These are phyloP conservation scores for Fusarium incarnatum DNA, from an alignment of 2,329 filamentous ascomycete genomes.

Conservation along the genomic window DNA sequence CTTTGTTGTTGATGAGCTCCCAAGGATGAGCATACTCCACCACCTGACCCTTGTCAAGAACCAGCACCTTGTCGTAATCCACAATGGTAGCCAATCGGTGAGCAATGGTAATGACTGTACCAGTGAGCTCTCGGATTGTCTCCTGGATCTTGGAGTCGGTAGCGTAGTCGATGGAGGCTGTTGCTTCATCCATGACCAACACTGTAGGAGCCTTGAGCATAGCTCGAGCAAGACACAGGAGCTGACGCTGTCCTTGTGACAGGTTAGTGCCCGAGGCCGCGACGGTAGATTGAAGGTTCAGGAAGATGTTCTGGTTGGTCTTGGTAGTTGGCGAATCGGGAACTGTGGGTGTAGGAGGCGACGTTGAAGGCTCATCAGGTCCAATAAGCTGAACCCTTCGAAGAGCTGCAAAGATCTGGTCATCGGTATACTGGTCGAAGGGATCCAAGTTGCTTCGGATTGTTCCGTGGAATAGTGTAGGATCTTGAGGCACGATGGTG, in stretches of 20 bases:
- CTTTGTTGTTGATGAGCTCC: conserved; percentile 78
- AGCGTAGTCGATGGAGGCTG: conserved; percentile 95
- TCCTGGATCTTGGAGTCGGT: conserved; percentile 97
- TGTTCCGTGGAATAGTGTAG: conserved; percentile 92
- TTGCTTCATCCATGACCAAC: conserved; percentile 99
- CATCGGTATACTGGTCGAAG: conserved; percentile 88
- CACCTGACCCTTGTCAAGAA: conserved; percentile 88
- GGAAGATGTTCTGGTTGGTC: conserved; percentile 95
- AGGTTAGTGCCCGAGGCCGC: conserved; percentile 93
- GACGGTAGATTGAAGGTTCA: conserved; percentile 84
- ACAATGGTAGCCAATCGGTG: conserved; percentile 96
- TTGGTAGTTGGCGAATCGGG: conserved; percentile 53
- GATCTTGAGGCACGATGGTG: conserved; percentile 97
- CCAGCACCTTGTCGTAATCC: conserved; percentile 97
- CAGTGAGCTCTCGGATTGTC: conserved; percentile 91
- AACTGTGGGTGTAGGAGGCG: conserved; percentile 44
- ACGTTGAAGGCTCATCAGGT: conserved; percentile 60
- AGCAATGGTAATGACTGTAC: conserved; percentile 96
- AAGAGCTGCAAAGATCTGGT: conserved; percentile 88
- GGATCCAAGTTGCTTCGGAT: conserved; percentile 94
- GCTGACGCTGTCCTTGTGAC: conserved; percentile 94
- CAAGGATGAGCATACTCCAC: conserved; percentile 93
- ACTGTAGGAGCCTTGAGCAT: conserved; percentile 92
- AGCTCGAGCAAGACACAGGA: conserved; percentile 91
- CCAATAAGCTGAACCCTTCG: conserved; percentile 90